These are phyloP conservation scores for Vinca minor DNA, from an alignment of 257 asterid species.

Conservation along the genomic window DNA sequence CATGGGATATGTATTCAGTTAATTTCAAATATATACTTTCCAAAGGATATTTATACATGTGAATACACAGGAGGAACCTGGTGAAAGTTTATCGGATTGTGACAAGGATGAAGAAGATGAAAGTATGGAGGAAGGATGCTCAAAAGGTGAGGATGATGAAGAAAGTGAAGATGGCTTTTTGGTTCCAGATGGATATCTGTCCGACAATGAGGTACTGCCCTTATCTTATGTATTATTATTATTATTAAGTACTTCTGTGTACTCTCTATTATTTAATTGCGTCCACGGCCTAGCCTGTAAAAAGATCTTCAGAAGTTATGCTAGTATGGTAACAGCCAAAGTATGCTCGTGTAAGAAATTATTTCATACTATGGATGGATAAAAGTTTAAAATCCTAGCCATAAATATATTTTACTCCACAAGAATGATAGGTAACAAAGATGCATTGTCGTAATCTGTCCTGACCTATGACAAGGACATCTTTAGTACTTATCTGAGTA, in stretches of 20 bases:
- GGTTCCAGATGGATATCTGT: slow-evolving; percentile 96
- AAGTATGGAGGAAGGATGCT: slow-evolving; percentile 42
- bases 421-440: background rate
- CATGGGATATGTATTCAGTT: background rate
- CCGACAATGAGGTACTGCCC: slow-evolving; percentile 73
- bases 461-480: background rate
- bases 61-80: slow-evolving; percentile 79
- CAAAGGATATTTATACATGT: slow-evolving; percentile 8
- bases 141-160: slow-evolving; percentile 60
- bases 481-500: background rate
- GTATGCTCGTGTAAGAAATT: too few species aligned
- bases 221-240: background rate
- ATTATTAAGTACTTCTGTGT: background rate
- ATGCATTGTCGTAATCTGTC: background rate
- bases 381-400: background rate
- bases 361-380: background rate
- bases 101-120: slow-evolving; percentile 79
- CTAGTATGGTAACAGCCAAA: too few species aligned
- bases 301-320: background rate
- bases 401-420: background rate
- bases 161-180: slow-evolving; percentile 91
- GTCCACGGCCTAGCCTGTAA: background rate
- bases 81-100: slow-evolving; percentile 91
- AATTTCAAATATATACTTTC: slow-evolving; percentile 11
- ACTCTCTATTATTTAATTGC: background rate